Base-by-base conservation (phyloP, 345 rosid genomes). In the Populus euphratica region DNA sequence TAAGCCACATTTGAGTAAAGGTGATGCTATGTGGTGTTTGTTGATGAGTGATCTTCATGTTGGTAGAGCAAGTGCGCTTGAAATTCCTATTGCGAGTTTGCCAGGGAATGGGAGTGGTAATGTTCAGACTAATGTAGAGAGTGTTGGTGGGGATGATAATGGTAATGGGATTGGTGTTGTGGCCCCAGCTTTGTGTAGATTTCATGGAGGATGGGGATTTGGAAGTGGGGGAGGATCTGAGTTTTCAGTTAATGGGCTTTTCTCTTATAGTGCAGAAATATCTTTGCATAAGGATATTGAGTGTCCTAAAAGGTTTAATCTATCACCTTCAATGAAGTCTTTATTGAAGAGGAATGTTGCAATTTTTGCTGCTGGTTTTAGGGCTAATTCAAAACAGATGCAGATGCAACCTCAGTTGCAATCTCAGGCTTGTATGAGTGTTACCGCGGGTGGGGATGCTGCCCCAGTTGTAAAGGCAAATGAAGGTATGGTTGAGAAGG, bases 1-100 rank as follows among this genome's bases (percentile, higher is more conserved):
- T 71, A 88, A 87, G 74, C 96, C 99, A 13, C 88, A 85, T 77
- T 72, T 95, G 88, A 93, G 91, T 77, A 91, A 87, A 89, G 98
- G 97, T 62, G 98, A 95, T 86, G 99, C 97, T 16, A 89, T 91
- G 99, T 93, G 97, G 98, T 95, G 98, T 84, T 91, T 93, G 85
- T 85, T 95, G 36, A 89, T 91, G 93, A 90, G 93, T 81, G 97
- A 95, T 82, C 96, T 95, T 65, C 92, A 95, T 81, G 94, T 95
- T 20, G 97, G 91, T 73, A 88, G 87, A 70, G 97, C 98, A 14
- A 88, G 90, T 81, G 70, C 86, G 0, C 81, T 93, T 76, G 97
- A 93, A 64, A 80, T 93, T 69, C 92, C 94, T 0, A 12, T 79
- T 35, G 39, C 78, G 68, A 70, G 82, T 39, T 73, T 85, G 12